These are phyloP conservation scores for Datisca glomerata DNA, from an alignment of 306 rosid genomes.

Conservation along the genomic window DNA sequence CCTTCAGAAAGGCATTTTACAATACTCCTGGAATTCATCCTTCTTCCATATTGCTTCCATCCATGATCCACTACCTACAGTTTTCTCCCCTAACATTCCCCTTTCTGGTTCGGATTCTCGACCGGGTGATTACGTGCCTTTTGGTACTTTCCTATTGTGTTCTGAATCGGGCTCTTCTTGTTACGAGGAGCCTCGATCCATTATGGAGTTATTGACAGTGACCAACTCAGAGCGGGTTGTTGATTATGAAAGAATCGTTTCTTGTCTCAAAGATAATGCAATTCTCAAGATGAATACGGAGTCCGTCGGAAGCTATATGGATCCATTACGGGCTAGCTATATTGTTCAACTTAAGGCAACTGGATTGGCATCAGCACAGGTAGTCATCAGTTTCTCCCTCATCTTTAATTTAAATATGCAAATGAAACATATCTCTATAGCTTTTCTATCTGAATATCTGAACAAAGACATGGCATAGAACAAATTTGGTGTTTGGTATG, in stretches of 20 bases:
- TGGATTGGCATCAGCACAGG: constrained; percentile 25
- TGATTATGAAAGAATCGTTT: constrained; percentile 26
- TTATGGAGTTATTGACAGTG: constrained; percentile 16
- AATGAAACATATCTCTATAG: no score
- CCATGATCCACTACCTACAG: constrained; percentile 31
- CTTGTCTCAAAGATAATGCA: constrained; percentile 12
- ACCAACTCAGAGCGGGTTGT: constrained; percentile 1
- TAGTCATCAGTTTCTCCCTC: no score
- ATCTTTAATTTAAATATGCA: no score
- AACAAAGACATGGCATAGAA: no score
- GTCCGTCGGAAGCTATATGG: background rate
- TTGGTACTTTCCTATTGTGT: constrained; percentile 57
- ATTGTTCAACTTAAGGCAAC: constrained; percentile 24
- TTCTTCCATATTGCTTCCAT: constrained; percentile 45
- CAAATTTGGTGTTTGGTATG: no score
- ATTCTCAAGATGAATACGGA: constrained; percentile 7
- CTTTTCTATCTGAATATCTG: no score
- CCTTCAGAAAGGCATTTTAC: constrained; percentile 26
- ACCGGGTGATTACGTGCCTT: constrained; percentile 21
- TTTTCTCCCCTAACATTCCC: background rate
- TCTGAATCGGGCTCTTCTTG: constrained; percentile 31
- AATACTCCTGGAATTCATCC: constrained; percentile 53
- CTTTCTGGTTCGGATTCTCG: background rate
- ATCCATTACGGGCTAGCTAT: constrained; percentile 22
- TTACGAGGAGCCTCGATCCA: constrained; percentile 29